phyloP scores from a whole-genome alignment of 1,284 basidiomycete species.

The Austropuccinia psidii region DNA sequence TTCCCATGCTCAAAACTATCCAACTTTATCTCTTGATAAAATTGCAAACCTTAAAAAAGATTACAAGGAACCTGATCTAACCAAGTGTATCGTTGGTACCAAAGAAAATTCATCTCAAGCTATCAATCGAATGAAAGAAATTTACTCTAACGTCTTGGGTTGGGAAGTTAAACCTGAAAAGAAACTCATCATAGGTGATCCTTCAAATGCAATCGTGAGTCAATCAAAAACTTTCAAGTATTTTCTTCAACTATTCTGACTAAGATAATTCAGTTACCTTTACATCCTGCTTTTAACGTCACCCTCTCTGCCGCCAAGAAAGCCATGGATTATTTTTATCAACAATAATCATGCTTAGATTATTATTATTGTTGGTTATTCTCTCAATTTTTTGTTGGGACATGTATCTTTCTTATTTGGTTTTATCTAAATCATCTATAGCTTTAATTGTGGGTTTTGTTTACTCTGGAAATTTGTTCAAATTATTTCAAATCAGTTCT shows the following conservation, averaged over 20 bases:
- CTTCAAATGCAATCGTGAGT: constrained; percentile 12
- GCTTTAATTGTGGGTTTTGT: too few species aligned
- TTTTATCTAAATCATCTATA: too few species aligned
- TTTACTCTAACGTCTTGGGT: constrained; percentile 4
- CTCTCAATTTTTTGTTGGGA: too few species aligned
- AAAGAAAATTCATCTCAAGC: background rate
- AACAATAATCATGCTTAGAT: too few species aligned
- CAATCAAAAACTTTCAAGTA: too few species aligned
- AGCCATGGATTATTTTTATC: constrained; percentile 31
- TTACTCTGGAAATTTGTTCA: too few species aligned
- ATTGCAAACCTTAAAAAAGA: background rate
- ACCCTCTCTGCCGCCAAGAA: background rate
- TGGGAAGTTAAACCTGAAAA: constrained; percentile 7
- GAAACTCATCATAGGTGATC: background rate
- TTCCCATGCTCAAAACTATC: constrained; percentile 69
- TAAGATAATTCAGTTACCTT: background rate
- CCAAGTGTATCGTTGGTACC: constrained; percentile 5
- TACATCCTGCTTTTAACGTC: constrained; percentile 26
- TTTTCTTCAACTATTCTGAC: background rate
- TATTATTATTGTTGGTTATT: too few species aligned
- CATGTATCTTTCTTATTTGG: too few species aligned
- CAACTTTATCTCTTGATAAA: background rate
- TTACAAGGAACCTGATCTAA: background rate
- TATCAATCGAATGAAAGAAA: constrained; percentile 3
- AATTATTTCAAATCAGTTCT: too few species aligned